Evolutionary conservation across 2,329 filamentous ascomycete species (phyloP), one percentile per base, ranked within the genome.

Genomic region (Claviceps pazoutovae): DNA sequence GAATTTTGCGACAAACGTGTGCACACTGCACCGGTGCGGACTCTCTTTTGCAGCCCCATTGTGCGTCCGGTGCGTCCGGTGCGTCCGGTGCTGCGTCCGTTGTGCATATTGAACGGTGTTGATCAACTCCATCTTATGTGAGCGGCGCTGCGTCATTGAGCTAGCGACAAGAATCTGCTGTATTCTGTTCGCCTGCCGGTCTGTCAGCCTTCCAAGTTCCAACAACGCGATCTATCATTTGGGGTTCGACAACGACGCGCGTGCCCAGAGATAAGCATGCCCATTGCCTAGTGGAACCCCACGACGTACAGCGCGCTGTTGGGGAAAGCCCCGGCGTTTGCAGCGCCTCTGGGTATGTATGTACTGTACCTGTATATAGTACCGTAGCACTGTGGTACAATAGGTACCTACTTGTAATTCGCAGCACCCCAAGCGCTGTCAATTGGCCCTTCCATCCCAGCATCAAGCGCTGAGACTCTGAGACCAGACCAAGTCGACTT

Each of bases 221-320:
- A 13, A 23, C 16, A 19, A 23, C 16, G 8, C 30, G n/a, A 6
- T 47, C 45, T 47, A 21, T 21, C 21, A 4, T 21, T 3, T 21
- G 45, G 45, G 30, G n/a, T 46, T 46, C 48, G 23, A 30, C 34
- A 37, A 17, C 23, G 9, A 16, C 41, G 19, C 41, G 38, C 14
- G 14, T 38, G 34, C 21, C 14, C 13, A 36, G 17, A 45, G 46
- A 49, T 52, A 45, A 52, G 46, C 30, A 26, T 23, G 49, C 34
- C 30, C 30, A 34, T 34, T 34, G 30, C 30, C 30, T 30, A 8
- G 50, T 51, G 51, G 53, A 45, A 9, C 53, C 51, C 51, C 46
- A 14, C 50, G 52, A 41, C 50, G 54, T 39, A 47, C 45, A 44
- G 54, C 48, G 50, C 36, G 50, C 36, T 52, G 49, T 52, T 52